Percentiles rank a stretch among this genome's conserved stretches.
These are phyloP conservation scores for Bremia lactucae DNA, from an alignment of 352 stramenopile genomes.

Conservation along the genomic window DNA sequence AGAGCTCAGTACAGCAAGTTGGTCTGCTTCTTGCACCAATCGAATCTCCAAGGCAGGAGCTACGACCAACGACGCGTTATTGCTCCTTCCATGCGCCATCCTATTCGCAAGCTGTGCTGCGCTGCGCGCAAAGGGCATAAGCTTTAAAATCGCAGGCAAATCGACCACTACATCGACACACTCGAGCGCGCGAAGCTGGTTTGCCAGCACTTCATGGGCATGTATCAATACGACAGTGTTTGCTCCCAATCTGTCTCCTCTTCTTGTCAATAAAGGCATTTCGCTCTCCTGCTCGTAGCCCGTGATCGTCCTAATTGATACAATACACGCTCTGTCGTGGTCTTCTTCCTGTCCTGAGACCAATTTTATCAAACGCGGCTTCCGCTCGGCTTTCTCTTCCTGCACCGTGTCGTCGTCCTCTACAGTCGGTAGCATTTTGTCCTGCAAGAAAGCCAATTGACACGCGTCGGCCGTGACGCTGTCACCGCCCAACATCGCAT, in stretches of 20 bases:
- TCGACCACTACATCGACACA: conserved; percentile 38
- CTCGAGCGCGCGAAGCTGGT: conserved; percentile 26
- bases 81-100: conserved; percentile 1
- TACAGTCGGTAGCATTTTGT: conserved; percentile 37
- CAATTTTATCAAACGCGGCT: conserved; percentile 50
- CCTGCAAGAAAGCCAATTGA: conserved; percentile 51
- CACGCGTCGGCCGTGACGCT: conserved; percentile 52
- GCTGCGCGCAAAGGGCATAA: conserved; percentile 58
- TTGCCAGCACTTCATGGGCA: conserved; percentile 18
- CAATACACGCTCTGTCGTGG: conserved; percentile 39
- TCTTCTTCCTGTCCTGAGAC: conserved; percentile 5
- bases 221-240: conserved; percentile 56
- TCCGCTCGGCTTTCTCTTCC: conserved; percentile 14
- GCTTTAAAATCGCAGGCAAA: conserved; percentile 50
- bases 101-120: conserved; percentile 29
- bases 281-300: conserved; percentile 25
- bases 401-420: conserved; percentile 18
- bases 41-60: conserved; percentile 52
- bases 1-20: conserved; percentile 16
- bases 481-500: conserved; percentile 46
- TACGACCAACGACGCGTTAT: conserved; percentile 5
- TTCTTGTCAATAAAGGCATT: conserved; percentile 46
- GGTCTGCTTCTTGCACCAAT: conserved; percentile 30
- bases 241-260: conserved; percentile 22
- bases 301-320: conserved; percentile 27